Percentiles rank a stretch among this genome's conserved stretches.
Evolutionary conservation across 352 stramenopile genomes (phyloP).

Genomic region (Phytophthora brassicae): DNA sequence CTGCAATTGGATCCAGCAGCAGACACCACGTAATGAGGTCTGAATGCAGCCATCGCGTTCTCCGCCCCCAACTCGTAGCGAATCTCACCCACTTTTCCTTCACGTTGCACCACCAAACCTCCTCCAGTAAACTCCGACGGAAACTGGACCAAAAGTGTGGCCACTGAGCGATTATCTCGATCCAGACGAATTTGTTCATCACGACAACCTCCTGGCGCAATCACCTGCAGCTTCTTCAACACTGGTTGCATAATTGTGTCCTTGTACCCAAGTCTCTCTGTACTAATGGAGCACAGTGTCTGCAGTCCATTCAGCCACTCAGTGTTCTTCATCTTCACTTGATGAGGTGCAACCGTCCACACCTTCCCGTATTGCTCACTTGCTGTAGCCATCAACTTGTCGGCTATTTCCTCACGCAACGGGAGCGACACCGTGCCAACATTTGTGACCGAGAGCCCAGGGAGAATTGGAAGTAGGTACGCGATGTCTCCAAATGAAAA

Average conservation of each 20-base stretch:
- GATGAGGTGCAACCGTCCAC: slow-evolving; percentile 1
- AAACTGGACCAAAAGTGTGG: slow-evolving; percentile 16
- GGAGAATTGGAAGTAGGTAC: background rate
- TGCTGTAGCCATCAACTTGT: background rate
- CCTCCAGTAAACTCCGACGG: slow-evolving; percentile 10
- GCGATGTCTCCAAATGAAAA: slow-evolving; percentile 2
- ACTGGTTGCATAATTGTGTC: background rate
- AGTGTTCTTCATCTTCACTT: slow-evolving; percentile 13
- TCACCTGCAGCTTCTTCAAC: slow-evolving; percentile 6
- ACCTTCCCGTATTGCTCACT: background rate
- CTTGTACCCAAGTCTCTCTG: slow-evolving; percentile 5
- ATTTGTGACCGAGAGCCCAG: slow-evolving; percentile 1
- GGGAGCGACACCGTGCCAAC: slow-evolving; percentile 5
- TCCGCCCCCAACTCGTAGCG: slow-evolving; percentile 9
- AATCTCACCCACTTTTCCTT: slow-evolving; percentile 3
- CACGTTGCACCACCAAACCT: slow-evolving; percentile 9
- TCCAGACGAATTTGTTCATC: background rate
- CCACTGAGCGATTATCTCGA: background rate
- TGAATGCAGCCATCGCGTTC: slow-evolving; percentile 3
- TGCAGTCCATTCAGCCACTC: slow-evolving; percentile 3
- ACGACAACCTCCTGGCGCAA: background rate
- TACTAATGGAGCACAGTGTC: background rate
- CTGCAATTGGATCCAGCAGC: slow-evolving; percentile 1
- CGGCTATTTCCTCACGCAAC: background rate
- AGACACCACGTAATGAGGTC: slow-evolving; percentile 14